Percentiles rank a stretch among this genome's conserved stretches.
These are phyloP conservation scores for Pyronema omphalodes DNA, from an alignment of 495 filamentous ascomycete species.

Conservation along the genomic window DNA sequence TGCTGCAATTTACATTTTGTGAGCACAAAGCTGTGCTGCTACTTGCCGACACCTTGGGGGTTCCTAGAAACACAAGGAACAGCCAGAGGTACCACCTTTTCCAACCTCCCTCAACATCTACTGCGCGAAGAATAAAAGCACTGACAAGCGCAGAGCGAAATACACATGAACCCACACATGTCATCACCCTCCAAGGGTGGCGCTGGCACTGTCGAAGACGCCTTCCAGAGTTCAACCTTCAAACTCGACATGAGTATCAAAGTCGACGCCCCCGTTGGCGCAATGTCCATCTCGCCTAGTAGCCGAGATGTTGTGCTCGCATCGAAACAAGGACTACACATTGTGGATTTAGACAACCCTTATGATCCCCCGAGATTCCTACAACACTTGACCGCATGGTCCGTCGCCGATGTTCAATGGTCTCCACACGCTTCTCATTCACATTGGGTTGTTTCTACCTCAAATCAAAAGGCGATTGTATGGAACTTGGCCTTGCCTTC, in stretches of 20 bases:
- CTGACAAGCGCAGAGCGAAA: too few species aligned
- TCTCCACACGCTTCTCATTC: constrained; percentile 77
- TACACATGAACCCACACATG: constrained; percentile 11
- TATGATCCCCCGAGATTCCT: constrained; percentile 77
- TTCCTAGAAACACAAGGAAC: too few species aligned
- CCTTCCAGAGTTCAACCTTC: constrained; percentile 74
- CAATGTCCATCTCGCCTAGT: constrained; percentile 73
- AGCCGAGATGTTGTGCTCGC: constrained; percentile 85
- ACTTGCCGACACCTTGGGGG: too few species aligned
- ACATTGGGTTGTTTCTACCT: constrained; percentile 85
- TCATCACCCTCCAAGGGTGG: constrained; percentile 21
- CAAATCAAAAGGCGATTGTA: constrained; percentile 85
- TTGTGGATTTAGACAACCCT: constrained; percentile 84
- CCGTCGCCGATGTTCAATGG: constrained; percentile 97
- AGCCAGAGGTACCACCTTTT: too few species aligned
- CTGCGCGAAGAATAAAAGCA: too few species aligned
- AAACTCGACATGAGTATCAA: constrained; percentile 67
- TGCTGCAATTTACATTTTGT: too few species aligned
- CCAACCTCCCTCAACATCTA: too few species aligned
- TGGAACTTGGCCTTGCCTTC: constrained; percentile 78
- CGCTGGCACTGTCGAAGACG: constrained; percentile 35
- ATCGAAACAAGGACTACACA: constrained; percentile 70
- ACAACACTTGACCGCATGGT: constrained; percentile 74
- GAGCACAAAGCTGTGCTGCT: too few species aligned
- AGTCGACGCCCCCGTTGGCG: constrained; percentile 57